phyloP scores from a whole-genome alignment of 139 green algal species.

The Micractinium sp. region DNA sequence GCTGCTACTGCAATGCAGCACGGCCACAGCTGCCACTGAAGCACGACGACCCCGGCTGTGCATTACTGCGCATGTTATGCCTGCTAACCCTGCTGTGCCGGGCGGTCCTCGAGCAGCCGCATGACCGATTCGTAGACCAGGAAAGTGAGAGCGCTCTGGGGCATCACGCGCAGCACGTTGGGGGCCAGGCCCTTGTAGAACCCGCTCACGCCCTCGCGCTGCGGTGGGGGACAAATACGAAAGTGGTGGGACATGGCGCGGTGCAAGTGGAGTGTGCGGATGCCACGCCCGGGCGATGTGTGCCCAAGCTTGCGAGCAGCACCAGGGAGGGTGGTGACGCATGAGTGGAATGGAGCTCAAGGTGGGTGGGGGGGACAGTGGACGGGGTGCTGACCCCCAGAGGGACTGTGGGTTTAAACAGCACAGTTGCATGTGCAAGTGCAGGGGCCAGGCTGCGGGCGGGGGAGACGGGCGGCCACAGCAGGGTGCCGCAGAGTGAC shows the following conservation, averaged over 20 bases:
- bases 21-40: neutral
- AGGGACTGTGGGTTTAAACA: too few relatives aligned
- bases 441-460: too few relatives aligned
- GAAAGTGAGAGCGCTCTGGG: constrained; percentile 78
- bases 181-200: constrained; percentile 83
- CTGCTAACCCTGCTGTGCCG: neutral
- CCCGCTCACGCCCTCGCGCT: constrained; percentile 66
- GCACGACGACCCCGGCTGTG: neutral
- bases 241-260: neutral
- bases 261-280: neutral
- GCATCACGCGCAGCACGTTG: constrained; percentile 81
- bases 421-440: too few relatives aligned
- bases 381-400: too few relatives aligned
- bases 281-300: neutral
- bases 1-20: neutral
- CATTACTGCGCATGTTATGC: neutral
- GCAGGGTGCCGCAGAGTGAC: too few relatives aligned
- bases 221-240: neutral
- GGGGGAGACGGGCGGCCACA: too few relatives aligned
- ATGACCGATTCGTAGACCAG: constrained; percentile 81
- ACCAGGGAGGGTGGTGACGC: neutral
- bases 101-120: neutral
- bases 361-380: neutral
- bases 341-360: too few relatives aligned
- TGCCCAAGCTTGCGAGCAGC: neutral